Evolutionary conservation across 2,329 filamentous ascomycete genomes (phyloP).

Genomic region (Akanthomyces muscarius): DNA sequence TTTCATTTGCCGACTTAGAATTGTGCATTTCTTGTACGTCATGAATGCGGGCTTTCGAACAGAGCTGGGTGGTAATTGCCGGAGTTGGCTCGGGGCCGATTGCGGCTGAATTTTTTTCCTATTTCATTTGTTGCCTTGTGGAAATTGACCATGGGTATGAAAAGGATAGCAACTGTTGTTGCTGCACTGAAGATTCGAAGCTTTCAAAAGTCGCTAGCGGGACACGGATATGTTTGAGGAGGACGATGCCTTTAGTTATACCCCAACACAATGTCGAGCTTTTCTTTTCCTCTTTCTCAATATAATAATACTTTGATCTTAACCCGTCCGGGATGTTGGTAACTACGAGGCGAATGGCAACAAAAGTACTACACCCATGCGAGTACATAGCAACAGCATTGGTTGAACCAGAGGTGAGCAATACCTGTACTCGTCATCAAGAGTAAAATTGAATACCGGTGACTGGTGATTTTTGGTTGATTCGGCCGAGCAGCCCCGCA

Average conservation of each 20-base stretch:
- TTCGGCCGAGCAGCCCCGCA: background rate
- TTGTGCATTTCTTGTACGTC: conserved; percentile 21
- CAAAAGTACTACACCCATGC: too few species aligned
- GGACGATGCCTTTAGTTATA: conserved; percentile 23
- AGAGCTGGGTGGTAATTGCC: conserved; percentile 9
- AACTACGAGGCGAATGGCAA: too few species aligned
- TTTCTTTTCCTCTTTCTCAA: background rate
- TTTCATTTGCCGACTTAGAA: conserved; percentile 20
- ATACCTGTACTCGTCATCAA: too few species aligned
- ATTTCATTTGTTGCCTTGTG: conserved; percentile 12
- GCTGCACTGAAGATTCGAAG: background rate
- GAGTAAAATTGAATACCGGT: too few species aligned
- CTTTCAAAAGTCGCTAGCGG: background rate
- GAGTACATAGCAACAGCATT: too few species aligned
- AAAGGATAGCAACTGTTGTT: background rate
- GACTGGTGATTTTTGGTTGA: too few species aligned
- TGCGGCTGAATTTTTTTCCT: background rate
- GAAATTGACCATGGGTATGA: conserved; percentile 11
- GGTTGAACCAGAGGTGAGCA: too few species aligned
- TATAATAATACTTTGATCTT: background rate
- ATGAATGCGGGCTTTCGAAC: conserved; percentile 7
- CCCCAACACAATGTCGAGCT: conserved; percentile 18
- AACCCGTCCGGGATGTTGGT: too few species aligned
- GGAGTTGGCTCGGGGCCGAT: background rate
- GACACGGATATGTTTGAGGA: conserved; percentile 3